Conservation (phyloP, 495 filamentous ascomycete species). For the Penicillium longicatenatum region DNA sequence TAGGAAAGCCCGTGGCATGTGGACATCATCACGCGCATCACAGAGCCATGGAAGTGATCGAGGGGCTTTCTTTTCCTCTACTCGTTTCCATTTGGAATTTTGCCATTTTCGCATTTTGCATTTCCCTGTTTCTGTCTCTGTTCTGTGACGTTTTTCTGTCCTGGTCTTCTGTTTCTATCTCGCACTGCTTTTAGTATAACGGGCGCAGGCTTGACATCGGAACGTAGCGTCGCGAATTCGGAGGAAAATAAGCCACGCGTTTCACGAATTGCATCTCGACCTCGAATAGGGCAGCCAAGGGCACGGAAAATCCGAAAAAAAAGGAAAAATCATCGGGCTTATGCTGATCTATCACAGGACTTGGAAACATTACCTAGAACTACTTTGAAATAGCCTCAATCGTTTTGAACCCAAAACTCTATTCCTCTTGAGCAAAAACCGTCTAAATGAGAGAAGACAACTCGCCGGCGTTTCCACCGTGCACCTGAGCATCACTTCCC, state of each 20-base stretch:
- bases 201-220: constrained; percentile 3
- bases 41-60: not conserved
- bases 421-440: constrained; percentile 2
- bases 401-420: constrained; percentile 1
- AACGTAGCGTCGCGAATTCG: constrained; percentile 10
- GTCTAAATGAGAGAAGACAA: not conserved
- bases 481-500: not conserved
- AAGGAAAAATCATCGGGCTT: not conserved
- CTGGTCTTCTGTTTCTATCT: not conserved
- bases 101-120: not conserved
- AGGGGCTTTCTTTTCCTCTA: not conserved
- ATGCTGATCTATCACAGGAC: constrained; percentile 8
- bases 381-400: constrained; percentile 13
- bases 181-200: not conserved
- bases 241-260: constrained; percentile 16
- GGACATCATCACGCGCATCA: constrained; percentile 22
- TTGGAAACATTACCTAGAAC: not conserved
- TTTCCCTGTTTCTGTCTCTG: not conserved
- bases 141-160: not conserved
- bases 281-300: constrained; percentile 1
- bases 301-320: not conserved
- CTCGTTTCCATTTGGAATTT: not conserved
- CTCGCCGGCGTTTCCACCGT: not conserved
- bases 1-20: constrained; percentile 19
- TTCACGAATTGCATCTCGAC: constrained; percentile 8